These are phyloP conservation scores for Melampsora larici-populina DNA, from an alignment of 1,284 basidiomycete species.

Conservation along the genomic window DNA sequence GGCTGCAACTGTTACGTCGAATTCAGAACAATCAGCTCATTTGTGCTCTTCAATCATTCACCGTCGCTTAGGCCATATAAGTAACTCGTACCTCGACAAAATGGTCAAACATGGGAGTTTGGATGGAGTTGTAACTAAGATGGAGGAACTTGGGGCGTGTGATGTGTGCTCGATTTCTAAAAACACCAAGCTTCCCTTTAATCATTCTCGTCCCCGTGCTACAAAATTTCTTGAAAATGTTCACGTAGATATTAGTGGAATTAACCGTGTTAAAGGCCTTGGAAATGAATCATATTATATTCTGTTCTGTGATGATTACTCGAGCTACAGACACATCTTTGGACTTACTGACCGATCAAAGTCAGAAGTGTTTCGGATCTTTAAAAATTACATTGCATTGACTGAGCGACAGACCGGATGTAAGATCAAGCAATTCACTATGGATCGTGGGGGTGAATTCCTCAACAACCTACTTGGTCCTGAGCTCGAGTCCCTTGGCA, in stretches of 20 bases:
- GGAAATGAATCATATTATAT: too few relatives aligned
- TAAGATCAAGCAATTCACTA: background rate
- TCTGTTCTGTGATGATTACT: too few relatives aligned
- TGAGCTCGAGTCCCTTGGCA: background rate
- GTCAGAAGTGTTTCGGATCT: too few relatives aligned
- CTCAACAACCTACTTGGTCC: background rate
- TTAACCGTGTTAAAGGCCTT: too few relatives aligned
- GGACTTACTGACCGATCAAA: too few relatives aligned
- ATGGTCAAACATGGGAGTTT: background rate
- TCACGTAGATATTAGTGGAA: too few relatives aligned
- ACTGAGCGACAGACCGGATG: background rate
- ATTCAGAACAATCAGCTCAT: too few relatives aligned
- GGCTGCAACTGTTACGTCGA: background rate
- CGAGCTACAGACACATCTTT: too few relatives aligned
- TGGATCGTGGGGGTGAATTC: too few relatives aligned
- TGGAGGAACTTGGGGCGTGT: background rate
- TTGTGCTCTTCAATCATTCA: background rate
- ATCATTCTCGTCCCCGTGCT: background rate
- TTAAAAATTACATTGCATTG: too few relatives aligned
- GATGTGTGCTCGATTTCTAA: background rate
- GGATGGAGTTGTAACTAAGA: background rate
- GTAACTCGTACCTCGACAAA: background rate
- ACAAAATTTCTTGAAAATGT: background rate
- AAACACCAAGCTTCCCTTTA: too few relatives aligned
- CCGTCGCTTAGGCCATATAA: background rate